Evolutionary conservation across 225 moss, liverwort and hornwort species (phyloP).

Genomic region (Rhytidiadelphus loreus): DNA sequence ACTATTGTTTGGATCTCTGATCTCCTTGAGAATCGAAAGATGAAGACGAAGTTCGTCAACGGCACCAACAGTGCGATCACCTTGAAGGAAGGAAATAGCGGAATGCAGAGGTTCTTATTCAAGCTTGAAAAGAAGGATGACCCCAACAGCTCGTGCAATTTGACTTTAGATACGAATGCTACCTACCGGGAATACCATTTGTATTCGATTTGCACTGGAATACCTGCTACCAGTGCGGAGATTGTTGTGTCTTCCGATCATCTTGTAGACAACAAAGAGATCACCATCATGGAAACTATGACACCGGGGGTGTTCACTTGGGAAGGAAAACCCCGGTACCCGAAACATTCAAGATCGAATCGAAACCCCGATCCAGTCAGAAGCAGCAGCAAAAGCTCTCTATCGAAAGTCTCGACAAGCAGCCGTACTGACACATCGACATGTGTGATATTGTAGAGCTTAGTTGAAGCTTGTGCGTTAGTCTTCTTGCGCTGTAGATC

Average conservation of each 20-base stretch:
- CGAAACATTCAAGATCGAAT: not conserved
- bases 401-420: not conserved
- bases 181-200: conserved; percentile 6
- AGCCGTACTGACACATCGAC: not conserved
- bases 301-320: not conserved
- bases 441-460: not conserved
- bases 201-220: not conserved
- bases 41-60: conserved; percentile 11
- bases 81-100: conserved; percentile 2
- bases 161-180: not conserved
- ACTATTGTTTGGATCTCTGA: not conserved
- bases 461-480: not conserved
- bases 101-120: not conserved
- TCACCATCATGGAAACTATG: not conserved
- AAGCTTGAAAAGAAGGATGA: not conserved
- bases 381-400: not conserved
- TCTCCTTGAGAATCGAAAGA: not conserved
- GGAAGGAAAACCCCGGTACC: not conserved
- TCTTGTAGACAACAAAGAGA: not conserved
- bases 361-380: not conserved
- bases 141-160: not conserved
- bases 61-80: not conserved
- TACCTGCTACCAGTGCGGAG: not conserved
- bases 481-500: not conserved
- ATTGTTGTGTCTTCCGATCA: not conserved